Evolutionary conservation across 805 yeast species (phyloP), one percentile per base, ranked within the genome.

Genomic region (Kazachstania kunashirensis): DNA sequence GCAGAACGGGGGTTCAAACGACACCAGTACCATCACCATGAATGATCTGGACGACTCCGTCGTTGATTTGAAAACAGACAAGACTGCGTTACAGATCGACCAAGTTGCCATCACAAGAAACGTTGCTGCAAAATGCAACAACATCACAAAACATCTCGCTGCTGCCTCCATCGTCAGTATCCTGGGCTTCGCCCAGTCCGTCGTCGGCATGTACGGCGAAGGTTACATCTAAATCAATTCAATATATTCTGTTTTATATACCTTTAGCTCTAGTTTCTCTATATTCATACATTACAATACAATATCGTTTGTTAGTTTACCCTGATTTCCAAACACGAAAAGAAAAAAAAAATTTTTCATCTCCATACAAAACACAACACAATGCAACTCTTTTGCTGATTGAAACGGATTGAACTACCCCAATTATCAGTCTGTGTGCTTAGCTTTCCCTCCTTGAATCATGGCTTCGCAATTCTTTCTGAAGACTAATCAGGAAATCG

Each of bases 381-480:
- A n/a, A n/a, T n/a, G n/a, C n/a, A n/a, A n/a, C n/a, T n/a, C n/a
- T n/a, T n/a, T n/a, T n/a, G n/a, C n/a, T n/a, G n/a, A n/a, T n/a
- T n/a, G n/a, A n/a, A n/a, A n/a, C n/a, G n/a, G n/a, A n/a, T n/a
- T n/a, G n/a, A n/a, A n/a, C n/a, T n/a, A n/a, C n/a, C n/a, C n/a
- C n/a, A n/a, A n/a, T n/a, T n/a, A n/a, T n/a, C n/a, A n/a, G n/a
- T n/a, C n/a, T n/a, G n/a, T n/a, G n/a, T n/a, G n/a, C n/a, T n/a
- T n/a, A n/a, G n/a, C 25, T 5, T 16, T 19, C 6, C 16, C 4
- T 5, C n/a, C n/a, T n/a, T n/a, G n/a, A n/a, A n/a, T 16, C 33
- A 46, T 67, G 64, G 42, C 64, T 12, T 58, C 62, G 27, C 62
- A 56, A 39, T 50, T 59, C 36, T 56, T 51, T 35, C 42, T 59